These are phyloP conservation scores for Verticillium nonalfalfae DNA, from an alignment of 2,329 filamentous ascomycete genomes.

Conservation along the genomic window DNA sequence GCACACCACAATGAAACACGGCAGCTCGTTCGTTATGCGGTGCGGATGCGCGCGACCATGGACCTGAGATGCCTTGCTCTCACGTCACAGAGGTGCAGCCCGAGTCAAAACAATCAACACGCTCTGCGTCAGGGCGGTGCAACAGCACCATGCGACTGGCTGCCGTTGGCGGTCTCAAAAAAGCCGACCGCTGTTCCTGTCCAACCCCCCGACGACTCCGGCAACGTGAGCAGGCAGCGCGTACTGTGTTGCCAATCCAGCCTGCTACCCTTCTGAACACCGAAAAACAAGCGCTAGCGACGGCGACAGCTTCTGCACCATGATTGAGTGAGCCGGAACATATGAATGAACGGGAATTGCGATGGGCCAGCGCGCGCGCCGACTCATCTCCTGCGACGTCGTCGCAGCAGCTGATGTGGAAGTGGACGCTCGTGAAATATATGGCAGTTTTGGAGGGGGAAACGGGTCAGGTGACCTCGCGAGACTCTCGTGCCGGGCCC, in stretches of 20 bases:
- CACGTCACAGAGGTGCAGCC: neutral
- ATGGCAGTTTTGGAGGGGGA: neutral
- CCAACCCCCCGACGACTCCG: neutral
- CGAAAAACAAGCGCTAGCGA: no score
- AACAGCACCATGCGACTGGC: constrained; percentile 7
- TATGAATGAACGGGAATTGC: neutral
- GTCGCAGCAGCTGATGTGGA: neutral
- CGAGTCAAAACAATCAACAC: neutral
- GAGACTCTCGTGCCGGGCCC: neutral
- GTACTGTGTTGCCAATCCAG: neutral
- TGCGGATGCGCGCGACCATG: neutral
- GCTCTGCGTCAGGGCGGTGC: constrained; percentile 1
- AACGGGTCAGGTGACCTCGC: constrained; percentile 1
- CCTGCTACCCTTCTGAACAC: neutral
- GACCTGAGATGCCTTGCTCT: neutral
- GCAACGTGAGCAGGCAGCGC: neutral
- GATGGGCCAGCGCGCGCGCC: neutral
- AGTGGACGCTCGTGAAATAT: neutral
- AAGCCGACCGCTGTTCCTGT: neutral
- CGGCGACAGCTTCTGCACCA: no score
- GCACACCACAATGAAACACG: neutral
- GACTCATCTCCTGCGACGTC: neutral
- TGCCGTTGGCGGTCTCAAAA: constrained; percentile 3
- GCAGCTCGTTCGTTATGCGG: neutral
- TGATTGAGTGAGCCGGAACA: neutral